Base-by-base conservation (phyloP, 2,329 filamentous ascomycete species). In the Stachybotrys chartarum region DNA sequence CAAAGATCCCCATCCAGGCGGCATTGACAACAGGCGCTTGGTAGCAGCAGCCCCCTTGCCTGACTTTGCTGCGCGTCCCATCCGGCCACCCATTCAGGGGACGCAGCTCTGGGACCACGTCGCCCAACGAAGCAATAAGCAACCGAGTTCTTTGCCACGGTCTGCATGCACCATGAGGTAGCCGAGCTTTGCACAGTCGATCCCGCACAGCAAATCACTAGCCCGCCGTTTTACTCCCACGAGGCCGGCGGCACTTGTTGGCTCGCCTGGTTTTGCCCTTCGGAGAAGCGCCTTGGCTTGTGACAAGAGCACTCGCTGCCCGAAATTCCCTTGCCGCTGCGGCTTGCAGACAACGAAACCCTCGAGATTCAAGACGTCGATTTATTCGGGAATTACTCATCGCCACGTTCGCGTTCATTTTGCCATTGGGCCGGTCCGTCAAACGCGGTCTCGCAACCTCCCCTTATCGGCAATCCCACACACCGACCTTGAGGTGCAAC, bases 111-210 rank as follows among this genome's bases (percentile, higher is more conserved):
- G 60, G 57, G 53, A 59, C 24, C 57, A 57, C 58, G 57, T 56
- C 58, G 58, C 58, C 61, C 59, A 61, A 59, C 63, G 58, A 66
- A 69, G 66, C 67, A 68, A 68, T 64, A 64, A 68, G 5, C 35
- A 67, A 67, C 61, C 62, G 68, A 68, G 24, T 24, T 56, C 59
- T 60, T 61, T 59, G 62, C 61, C 57, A 61, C 60, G 55, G 56
- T 58, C 58, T 58, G 57, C 58, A 63, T 67, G 64, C 73, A 75
- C 66, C 66, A 79, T 78, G 77, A 71, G 69, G 74, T 71, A 70
- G 59, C 64, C 66, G 66, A 70, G 65, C 16, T n/a, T 24, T 12
- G 10, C 35, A 42, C 35, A 42, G 35, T 14, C 35, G 14, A 42
- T 42, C 35, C 24, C 35, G 35, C 35, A 42, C 3, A 42, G 10